Conservation (phyloP, 2,329 filamentous ascomycete species). For the Lecanosticta acicola region DNA sequence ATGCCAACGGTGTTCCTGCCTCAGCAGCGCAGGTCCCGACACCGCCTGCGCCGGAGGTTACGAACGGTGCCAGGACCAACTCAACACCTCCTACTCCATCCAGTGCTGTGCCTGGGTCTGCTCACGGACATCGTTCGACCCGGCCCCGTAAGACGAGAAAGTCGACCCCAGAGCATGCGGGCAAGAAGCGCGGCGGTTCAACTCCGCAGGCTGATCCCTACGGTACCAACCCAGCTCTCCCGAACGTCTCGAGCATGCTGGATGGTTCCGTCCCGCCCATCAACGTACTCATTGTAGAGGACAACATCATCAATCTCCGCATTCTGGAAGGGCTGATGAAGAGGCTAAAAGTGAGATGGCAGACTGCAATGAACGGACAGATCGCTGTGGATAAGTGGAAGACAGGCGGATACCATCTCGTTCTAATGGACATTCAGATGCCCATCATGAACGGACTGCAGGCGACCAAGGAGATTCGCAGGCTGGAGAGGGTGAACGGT, state of each 20-base stretch:
- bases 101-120: slow-evolving; percentile 34
- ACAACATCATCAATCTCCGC: slow-evolving; percentile 95
- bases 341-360: slow-evolving; percentile 89
- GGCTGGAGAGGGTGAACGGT: slow-evolving; percentile 81
- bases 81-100: slow-evolving; percentile 32
- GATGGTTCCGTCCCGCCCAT: slow-evolving; percentile 87
- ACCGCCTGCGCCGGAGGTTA: slow-evolving; percentile 41
- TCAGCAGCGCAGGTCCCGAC: slow-evolving; percentile 52
- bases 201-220: slow-evolving; percentile 16
- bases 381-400: slow-evolving; percentile 94
- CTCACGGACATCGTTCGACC: slow-evolving; percentile 14
- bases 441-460: slow-evolving; percentile 95
- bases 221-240: slow-evolving; percentile 13
- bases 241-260: slow-evolving; percentile 46
- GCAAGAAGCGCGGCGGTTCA: slow-evolving; percentile 7
- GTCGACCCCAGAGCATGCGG: slow-evolving; percentile 23
- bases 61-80: slow-evolving; percentile 18
- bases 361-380: slow-evolving; percentile 91
- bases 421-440: slow-evolving; percentile 97
- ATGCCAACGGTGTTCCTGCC: slow-evolving; percentile 34
- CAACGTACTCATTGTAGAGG: slow-evolving; percentile 95
- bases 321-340: slow-evolving; percentile 95
- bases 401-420: slow-evolving; percentile 85
- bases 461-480: slow-evolving; percentile 87
- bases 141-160: slow-evolving; percentile 25